Evolutionary conservation across 1,139 yeast species (phyloP), one percentile per base, ranked within the genome.

Genomic region (Saccharomyces hybrid): DNA sequence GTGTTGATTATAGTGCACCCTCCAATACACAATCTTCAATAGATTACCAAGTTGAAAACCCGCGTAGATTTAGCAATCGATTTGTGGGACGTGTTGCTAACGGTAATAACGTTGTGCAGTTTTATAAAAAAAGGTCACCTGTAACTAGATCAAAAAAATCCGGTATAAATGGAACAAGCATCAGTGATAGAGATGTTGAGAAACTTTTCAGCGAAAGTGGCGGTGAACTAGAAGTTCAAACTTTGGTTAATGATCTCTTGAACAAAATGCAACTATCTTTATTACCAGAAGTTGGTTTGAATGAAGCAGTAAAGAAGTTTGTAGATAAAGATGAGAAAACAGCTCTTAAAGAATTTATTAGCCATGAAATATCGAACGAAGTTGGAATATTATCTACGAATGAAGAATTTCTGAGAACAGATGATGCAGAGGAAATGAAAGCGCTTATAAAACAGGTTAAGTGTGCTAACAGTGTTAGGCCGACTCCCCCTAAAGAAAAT

Each of bases 71-170:
- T 62, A 89, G 97, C 4, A 89, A 91, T 64, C 74, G 88, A 62
- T 95, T 91, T 75, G 96, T 88, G 5, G 97, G 97, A 0, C 78
- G 77, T 58, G 95, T 93, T 3, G 99, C 99, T 11, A 93, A 93
- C 67, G 82, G 86, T 9, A 86, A 88, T 64, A 96, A 91, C 62
- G 88, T 91, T 8, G 81, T 93, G 2, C 84, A 82, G 51, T 86
- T 87, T 65, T 81, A 82, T 64, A 81, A 84, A 65, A 78, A 74
- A 62, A 75, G 69, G 53, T 49, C 28, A 50, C 55, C 32, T 54
- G 63, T 55, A 64, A 60, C 58, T 56, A 71, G 16, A 28, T 57
- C 65, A 64, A 56, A 65, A 67, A 57, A 60, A 64, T 51, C 50
- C 48, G 47, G 29, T 57, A 49, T 52, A 63, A 55, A 47, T 26